Percentiles rank a stretch among this genome's conserved stretches.
phyloP scores from a whole-genome alignment of 345 rosid genomes.

The Citrus trifoliata region DNA sequence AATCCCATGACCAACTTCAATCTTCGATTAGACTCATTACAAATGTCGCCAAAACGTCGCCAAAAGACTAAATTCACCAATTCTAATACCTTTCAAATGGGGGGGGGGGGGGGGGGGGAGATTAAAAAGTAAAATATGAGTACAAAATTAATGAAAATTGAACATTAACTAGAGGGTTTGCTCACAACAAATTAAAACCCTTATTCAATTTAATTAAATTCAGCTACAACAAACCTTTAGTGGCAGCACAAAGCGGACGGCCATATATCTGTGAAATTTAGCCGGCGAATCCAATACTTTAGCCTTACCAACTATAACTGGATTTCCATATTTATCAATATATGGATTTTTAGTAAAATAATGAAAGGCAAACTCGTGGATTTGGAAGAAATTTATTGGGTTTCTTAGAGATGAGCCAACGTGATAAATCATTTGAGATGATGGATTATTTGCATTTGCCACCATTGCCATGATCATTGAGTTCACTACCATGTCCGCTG shows the following conservation, averaged over 20 bases:
- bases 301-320: not conserved
- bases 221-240: too few relatives aligned
- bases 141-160: too few relatives aligned
- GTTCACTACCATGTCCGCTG: constrained; percentile 20
- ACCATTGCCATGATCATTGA: constrained; percentile 4
- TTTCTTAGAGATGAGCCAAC: constrained; percentile 26
- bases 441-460: not conserved
- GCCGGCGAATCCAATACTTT: not conserved
- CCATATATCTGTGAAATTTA: too few relatives aligned
- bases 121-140: not conserved
- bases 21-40: constrained; percentile 9
- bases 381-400: not conserved
- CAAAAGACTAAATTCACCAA: constrained; percentile 18
- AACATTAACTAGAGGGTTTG: too few relatives aligned
- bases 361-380: not conserved
- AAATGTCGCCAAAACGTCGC: constrained; percentile 4
- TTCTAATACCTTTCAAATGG: constrained; percentile 4
- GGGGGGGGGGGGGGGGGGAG: too few relatives aligned
- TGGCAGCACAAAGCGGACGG: too few relatives aligned
- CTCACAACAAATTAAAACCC: too few relatives aligned
- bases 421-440: constrained; percentile 13
- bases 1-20: constrained; percentile 29
- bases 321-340: constrained; percentile 3
- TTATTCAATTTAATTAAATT: too few relatives aligned
- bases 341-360: constrained; percentile 19